Evolutionary conservation across 192 early-diverging fungal genomes (phyloP).

Genomic region (Coemansia sp.): DNA sequence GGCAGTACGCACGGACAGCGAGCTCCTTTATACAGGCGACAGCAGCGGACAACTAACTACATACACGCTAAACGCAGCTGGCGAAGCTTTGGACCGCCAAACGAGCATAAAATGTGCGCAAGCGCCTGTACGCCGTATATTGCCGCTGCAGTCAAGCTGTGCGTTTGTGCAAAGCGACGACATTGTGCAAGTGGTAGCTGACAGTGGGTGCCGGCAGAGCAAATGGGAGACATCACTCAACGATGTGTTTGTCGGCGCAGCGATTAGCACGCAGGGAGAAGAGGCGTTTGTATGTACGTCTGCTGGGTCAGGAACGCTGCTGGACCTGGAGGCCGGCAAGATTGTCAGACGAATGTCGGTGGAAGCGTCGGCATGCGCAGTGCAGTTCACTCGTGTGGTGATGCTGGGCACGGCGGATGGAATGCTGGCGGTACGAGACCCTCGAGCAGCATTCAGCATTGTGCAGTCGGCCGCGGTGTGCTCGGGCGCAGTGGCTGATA

Average conservation of each 20-base stretch:
- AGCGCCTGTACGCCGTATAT: conserved; percentile 66
- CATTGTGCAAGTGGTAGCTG: conserved; percentile 62
- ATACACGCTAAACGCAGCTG: conserved; percentile 46
- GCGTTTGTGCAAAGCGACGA: conserved; percentile 67
- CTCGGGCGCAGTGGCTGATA: conserved; percentile 21
- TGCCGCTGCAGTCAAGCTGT: conserved; percentile 55
- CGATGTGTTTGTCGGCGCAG: conserved; percentile 44
- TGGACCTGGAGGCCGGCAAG: conserved; percentile 26
- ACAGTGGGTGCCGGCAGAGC: conserved; percentile 52
- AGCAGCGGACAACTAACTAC: conserved; percentile 75
- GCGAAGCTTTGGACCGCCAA: conserved; percentile 62
- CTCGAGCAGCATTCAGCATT: conserved; percentile 15
- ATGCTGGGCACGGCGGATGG: conserved; percentile 27
- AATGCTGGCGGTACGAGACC: conserved; percentile 31
- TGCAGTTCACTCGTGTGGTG: conserved; percentile 10
- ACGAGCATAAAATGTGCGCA: conserved; percentile 69
- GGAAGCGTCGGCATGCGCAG: conserved; percentile 21
- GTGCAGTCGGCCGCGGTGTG: conserved; percentile 15
- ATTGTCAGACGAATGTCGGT: conserved; percentile 17
- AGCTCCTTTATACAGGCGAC: conserved; percentile 85
- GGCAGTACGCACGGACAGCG: conserved; percentile 66
- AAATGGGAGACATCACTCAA: conserved; percentile 51
- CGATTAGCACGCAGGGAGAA: conserved; percentile 10
- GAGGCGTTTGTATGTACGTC: conserved; percentile 50
- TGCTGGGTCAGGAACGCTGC: conserved; percentile 34